Conservation (phyloP, 257 asterid genomes). For the Paulownia fortunei region DNA sequence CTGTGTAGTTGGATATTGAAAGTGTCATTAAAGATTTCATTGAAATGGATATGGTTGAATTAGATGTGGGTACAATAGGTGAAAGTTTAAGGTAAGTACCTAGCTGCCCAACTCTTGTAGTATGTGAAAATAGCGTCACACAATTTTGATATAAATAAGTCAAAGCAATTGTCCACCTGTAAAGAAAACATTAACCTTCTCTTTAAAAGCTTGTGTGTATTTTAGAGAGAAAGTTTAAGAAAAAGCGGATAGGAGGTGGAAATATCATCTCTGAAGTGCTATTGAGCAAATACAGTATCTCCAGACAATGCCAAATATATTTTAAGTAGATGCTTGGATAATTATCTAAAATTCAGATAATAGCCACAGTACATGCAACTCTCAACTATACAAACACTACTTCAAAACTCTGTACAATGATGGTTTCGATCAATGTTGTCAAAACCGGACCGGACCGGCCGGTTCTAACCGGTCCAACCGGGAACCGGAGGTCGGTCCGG, state of each 20-base stretch:
- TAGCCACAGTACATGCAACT: constrained; percentile 10
- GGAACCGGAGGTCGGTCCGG: no score
- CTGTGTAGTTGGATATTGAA: constrained; percentile 53
- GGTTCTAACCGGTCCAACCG: no score
- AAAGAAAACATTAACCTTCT: constrained; percentile 21
- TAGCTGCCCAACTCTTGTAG: constrained; percentile 98
- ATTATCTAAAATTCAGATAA: constrained; percentile 17
- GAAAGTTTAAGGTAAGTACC: constrained; percentile 53
- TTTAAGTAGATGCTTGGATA: constrained; percentile 11
- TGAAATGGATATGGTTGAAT: constrained; percentile 17
- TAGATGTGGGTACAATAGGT: background rate
- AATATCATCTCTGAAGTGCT: constrained; percentile 13
- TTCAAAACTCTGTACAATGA: constrained; percentile 10
- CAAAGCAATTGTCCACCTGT: constrained; percentile 98
- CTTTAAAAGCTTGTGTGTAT: constrained; percentile 21
- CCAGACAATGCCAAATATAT: constrained; percentile 12
- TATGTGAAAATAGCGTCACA: constrained; percentile 84
- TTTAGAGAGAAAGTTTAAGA: background rate
- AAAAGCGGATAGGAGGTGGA: constrained; percentile 8
- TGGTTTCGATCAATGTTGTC: background rate
- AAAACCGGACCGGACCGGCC: no score
- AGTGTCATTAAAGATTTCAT: background rate
- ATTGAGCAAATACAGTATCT: constrained; percentile 20
- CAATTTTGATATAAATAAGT: constrained; percentile 84
- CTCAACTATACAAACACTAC: constrained; percentile 4